phyloP scores from a whole-genome alignment of 2,329 filamentous ascomycete genomes.

The Celoporthe dispersa region DNA sequence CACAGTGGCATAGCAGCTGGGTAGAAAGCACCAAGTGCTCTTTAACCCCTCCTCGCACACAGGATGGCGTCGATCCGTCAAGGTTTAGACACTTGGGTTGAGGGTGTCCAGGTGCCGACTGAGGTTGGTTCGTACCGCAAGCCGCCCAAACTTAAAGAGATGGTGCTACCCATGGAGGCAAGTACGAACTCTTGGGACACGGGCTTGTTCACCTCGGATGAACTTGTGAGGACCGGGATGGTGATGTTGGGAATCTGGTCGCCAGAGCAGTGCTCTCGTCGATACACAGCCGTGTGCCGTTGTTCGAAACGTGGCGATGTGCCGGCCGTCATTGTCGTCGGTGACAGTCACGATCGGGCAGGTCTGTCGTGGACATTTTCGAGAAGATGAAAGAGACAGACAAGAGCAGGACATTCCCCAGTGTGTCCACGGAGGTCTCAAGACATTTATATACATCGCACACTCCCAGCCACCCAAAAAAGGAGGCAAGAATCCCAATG shows the following conservation, averaged over 20 bases:
- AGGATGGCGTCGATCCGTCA: not conserved
- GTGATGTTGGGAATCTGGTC: not conserved
- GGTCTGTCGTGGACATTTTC: not conserved
- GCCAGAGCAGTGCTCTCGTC: not conserved
- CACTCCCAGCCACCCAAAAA: not conserved
- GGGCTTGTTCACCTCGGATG: not conserved
- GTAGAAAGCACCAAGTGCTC: not conserved
- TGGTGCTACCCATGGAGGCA: not conserved
- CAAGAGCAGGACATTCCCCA: not conserved
- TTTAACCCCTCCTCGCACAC: not conserved
- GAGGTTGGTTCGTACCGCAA: not conserved
- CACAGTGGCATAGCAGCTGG: not conserved
- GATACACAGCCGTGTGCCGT: not conserved
- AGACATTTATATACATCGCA: not conserved
- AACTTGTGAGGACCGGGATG: not conserved
- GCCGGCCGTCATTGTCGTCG: not conserved
- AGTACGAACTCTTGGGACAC: not conserved
- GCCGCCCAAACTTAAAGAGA: not conserved
- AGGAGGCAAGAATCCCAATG: constrained; percentile 4
- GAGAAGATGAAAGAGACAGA: not conserved
- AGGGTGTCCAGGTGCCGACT: not conserved
- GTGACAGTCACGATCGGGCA: not conserved
- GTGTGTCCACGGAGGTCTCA: not conserved
- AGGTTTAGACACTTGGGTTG: not conserved
- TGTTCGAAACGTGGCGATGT: not conserved